Evolutionary conservation across 1,284 basidiomycete genomes (phyloP).

Genomic region (Clitocybe nebularis): DNA sequence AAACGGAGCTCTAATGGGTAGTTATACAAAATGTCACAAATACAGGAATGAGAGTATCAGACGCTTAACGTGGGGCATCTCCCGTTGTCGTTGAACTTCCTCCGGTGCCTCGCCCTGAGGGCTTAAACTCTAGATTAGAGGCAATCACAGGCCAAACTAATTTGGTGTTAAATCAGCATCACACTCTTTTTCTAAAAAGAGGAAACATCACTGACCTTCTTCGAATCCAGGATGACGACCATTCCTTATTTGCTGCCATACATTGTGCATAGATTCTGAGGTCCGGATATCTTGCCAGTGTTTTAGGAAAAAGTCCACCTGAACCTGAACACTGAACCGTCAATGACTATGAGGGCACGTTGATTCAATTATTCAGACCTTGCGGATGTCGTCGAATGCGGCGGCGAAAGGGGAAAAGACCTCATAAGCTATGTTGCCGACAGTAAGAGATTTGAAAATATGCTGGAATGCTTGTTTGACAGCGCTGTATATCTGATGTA

Average conservation of each 20-base stretch:
- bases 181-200: not conserved
- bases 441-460: conserved; percentile 71
- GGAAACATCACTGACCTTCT: conserved; percentile 44
- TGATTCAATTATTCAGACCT: conserved; percentile 37
- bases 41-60: no score
- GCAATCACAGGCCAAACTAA: not conserved
- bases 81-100: not conserved
- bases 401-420: conserved; percentile 84
- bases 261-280: conserved; percentile 76
- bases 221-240: conserved; percentile 83
- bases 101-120: not conserved
- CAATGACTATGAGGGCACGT: not conserved
- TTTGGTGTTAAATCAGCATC: not conserved
- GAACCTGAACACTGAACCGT: conserved; percentile 41
- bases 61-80: not conserved
- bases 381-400: conserved; percentile 79
- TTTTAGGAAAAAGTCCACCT: conserved; percentile 74
- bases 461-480: conserved; percentile 40
- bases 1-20: no score
- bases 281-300: conserved; percentile 81
- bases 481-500: not conserved
- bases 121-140: not conserved
- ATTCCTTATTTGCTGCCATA: conserved; percentile 79
- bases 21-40: no score
- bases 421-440: conserved; percentile 82